Evolutionary conservation across 176 grass and related monocot genomes (phyloP), one percentile per base, ranked within the genome.

Genomic region (Juncus inflexus): DNA sequence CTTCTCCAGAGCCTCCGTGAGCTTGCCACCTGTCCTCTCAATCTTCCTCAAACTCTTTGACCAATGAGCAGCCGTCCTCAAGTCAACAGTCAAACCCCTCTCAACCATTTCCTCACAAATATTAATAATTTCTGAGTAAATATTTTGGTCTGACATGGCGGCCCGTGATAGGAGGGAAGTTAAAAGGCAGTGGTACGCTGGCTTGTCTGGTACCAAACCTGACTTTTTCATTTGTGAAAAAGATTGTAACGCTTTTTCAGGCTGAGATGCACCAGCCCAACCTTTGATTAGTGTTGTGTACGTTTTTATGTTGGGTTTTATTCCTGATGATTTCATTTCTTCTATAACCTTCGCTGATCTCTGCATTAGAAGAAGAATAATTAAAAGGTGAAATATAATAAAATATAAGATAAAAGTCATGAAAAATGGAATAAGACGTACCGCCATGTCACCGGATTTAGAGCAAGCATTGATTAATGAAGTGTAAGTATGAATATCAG

Each of bases 401-500:
- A 53, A 28, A 52, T 78, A 2, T 68, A n/a, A 42, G 65, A 50
- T 76, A 8, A 10, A 14, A 76, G 35, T 14, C 65, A 35, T 37
- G 9, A 40, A 52, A 52, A 58, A 64, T 38, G 51, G 38, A 72
- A 70, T 28, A 28, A 28, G 19, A 16, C 53, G 16, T 80, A 92
- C 95, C 80, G 62, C 67, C 89, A 99, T 99, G 80, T 99, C 88
- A 78, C 95, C 89, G 57, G 87, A 79, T 62, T 94, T 92, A 61
- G 85, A 94, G 58, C 95, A 92, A 68, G 94, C 88, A 86, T 92
- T 99, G 78, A 99, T 89, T 53, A 92, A 91, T 51, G 88, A 92
- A 5, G 95, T 99, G 61, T 94, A 99, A 62, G 89, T 90, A 86
- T 94, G 89, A 64, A 99, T 92, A 78, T 94, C 90, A 69, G 89